phyloP scores from a whole-genome alignment of 257 asterid genomes.

The Leptodermis oblonga region DNA sequence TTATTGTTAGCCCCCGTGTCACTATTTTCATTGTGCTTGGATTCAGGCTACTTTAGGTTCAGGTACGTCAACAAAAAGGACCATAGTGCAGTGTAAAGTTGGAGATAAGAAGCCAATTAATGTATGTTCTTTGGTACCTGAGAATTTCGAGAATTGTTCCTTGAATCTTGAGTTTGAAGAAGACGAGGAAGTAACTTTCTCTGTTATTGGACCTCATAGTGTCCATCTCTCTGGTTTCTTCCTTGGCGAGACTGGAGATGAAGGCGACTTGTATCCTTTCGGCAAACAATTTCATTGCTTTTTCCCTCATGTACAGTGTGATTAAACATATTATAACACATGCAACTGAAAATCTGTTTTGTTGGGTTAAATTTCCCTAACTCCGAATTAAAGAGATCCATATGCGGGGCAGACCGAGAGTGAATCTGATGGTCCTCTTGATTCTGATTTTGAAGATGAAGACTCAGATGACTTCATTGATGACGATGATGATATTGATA shows the following conservation, averaged over 20 bases:
- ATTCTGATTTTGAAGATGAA: slow-evolving; percentile 50
- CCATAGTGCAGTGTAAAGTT: slow-evolving; percentile 72
- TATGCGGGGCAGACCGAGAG: slow-evolving; percentile 41
- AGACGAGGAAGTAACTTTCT: slow-evolving; percentile 69
- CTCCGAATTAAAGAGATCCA: slow-evolving; percentile 43
- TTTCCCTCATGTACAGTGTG: neutral
- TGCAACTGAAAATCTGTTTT: neutral
- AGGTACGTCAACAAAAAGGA: slow-evolving; percentile 53
- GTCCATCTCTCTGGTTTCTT: slow-evolving; percentile 94
- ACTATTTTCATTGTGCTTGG: neutral
- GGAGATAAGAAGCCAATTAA: slow-evolving; percentile 73
- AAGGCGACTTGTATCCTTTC: slow-evolving; percentile 60
- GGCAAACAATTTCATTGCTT: neutral
- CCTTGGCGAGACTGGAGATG: slow-evolving; percentile 47
- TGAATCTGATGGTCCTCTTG: slow-evolving; percentile 43
- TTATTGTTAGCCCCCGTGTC: neutral
- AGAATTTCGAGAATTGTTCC: slow-evolving; percentile 62
- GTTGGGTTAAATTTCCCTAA: slow-evolving; percentile 31
- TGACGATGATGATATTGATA: slow-evolving; percentile 50
- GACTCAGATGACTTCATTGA: slow-evolving; percentile 48
- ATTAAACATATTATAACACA: neutral
- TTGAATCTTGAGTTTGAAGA: slow-evolving; percentile 87
- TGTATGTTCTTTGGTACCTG: slow-evolving; percentile 70
- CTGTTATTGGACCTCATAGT: slow-evolving; percentile 62
- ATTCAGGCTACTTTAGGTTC: slow-evolving; percentile 76